phyloP scores from a whole-genome alignment of 202 grass and related monocot genomes.

The Zizania palustris region DNA sequence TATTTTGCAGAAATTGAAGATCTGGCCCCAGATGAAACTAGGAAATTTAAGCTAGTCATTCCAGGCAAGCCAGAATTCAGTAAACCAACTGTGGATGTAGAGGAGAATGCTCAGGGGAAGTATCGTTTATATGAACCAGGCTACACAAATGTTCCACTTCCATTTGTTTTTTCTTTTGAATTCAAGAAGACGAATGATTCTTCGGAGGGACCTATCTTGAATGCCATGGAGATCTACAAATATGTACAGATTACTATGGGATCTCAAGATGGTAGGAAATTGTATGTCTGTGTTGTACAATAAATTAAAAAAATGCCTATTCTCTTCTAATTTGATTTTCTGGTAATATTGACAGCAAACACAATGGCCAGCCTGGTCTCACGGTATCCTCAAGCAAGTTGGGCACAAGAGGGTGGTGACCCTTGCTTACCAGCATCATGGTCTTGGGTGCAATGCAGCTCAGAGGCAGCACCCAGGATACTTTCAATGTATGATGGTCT shows the following conservation, averaged over 20 bases:
- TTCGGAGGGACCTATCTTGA: slow-evolving; percentile 80
- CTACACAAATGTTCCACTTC: slow-evolving; percentile 76
- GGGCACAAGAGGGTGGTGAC: slow-evolving; percentile 94
- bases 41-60: slow-evolving; percentile 92
- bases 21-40: slow-evolving; percentile 63
- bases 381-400: slow-evolving; percentile 63
- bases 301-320: not conserved
- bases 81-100: slow-evolving; percentile 89
- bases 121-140: slow-evolving; percentile 91
- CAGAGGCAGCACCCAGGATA: slow-evolving; percentile 72
- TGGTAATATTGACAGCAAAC: slow-evolving; percentile 54
- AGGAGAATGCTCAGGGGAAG: slow-evolving; percentile 93
- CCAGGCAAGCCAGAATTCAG: slow-evolving; percentile 73
- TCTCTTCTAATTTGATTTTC: slow-evolving; percentile 22
- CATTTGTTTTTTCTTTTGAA: slow-evolving; percentile 88
- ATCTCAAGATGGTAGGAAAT: slow-evolving; percentile 81
- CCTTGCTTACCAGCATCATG: slow-evolving; percentile 87
- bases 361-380: slow-evolving; percentile 72
- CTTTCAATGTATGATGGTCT: slow-evolving; percentile 63
- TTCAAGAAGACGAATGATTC: slow-evolving; percentile 93
- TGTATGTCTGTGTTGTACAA: not conserved
- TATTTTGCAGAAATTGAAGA: slow-evolving; percentile 99
- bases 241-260: slow-evolving; percentile 73
- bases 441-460: slow-evolving; percentile 93
- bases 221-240: slow-evolving; percentile 94